phyloP scores from a whole-genome alignment of 345 rosid species.

The Dipteronia dyeriana region DNA sequence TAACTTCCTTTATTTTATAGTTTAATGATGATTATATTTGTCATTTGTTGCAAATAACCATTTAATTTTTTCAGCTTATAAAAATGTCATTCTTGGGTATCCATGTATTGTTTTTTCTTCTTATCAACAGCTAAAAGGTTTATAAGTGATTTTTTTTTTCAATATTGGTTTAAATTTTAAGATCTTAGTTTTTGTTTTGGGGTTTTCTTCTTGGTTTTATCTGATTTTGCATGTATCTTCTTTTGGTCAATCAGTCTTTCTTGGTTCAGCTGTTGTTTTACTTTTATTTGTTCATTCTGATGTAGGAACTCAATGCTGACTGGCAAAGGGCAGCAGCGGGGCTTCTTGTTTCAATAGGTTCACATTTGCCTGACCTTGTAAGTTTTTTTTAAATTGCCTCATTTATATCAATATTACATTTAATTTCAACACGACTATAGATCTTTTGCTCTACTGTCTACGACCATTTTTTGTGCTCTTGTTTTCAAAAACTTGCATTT shows the following conservation, averaged over 20 bases:
- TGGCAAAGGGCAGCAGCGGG: constrained; percentile 95
- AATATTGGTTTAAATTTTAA: background rate
- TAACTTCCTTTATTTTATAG: background rate
- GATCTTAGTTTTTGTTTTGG: background rate
- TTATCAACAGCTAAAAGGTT: background rate
- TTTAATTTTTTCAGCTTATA: background rate
- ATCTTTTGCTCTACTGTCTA: background rate
- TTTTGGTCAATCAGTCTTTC: constrained; percentile 1
- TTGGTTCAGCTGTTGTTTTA: constrained; percentile 1
- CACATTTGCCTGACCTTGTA: constrained; percentile 94
- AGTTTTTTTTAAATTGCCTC: constrained; percentile 29
- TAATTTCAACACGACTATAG: background rate
- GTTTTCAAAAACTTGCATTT: background rate
- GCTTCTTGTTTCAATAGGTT: constrained; percentile 87
- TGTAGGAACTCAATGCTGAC: constrained; percentile 79
- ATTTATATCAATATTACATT: background rate
- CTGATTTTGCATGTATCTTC: constrained; percentile 6
- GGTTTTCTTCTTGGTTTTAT: constrained; percentile 12
- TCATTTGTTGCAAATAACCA: background rate
- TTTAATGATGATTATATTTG: background rate
- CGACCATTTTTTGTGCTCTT: background rate
- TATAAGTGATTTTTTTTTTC: background rate
- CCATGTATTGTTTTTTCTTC: background rate
- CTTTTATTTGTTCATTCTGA: constrained; percentile 21
- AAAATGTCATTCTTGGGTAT: background rate